Base-by-base conservation (phyloP, 2,329 filamentous ascomycete species). In the Phialemoniopsis sp. region DNA sequence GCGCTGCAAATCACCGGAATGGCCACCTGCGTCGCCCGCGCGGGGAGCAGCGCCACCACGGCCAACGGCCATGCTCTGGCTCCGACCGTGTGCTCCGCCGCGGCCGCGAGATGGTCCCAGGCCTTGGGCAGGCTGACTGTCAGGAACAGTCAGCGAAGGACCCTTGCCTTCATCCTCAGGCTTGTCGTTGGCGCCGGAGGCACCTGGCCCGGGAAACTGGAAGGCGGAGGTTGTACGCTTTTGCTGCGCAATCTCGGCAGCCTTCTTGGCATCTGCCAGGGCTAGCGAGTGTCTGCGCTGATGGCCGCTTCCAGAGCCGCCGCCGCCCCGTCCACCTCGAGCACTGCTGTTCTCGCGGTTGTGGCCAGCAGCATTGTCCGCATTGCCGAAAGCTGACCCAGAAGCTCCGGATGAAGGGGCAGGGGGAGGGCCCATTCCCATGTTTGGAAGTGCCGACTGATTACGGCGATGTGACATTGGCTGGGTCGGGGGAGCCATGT, bases 231-330 rank as follows among this genome's bases (percentile, higher is more conserved):
- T 89, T 40, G 91, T 95, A 63, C 90, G 79, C 70, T 96, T 96
- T 72, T 95, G 91, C 67, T 98, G 93, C 36, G 93, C 93, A 47
- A 95, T 68, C 63, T 98, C 93, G 41, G 93, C 93, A 35, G 93
- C 93, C 70, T 96, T 97, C 69, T 95, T 97, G 36, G 93, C 93
- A 64, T 98, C 93, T 29, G 90, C 88, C 48, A 98, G 72, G 47
- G 90, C 93, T 48, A 98, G 74, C 15, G 93, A 98, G 67, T 98
- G 93, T 64, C 93, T 85, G 58, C 93, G 82, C 63, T 94, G 86
- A 60, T 98, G 93, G 45, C 91, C 91, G 42, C 76, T 82, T 46
- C 81, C 72, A 44, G 80, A 74, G 39, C 76, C 73, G 46, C 84
- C 83, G 48, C 86, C 85, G 16, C 48, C 45, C 28, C 49, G 39